Evolutionary conservation across 345 rosid species (phyloP).

Genomic region (Pugionium cornutum): DNA sequence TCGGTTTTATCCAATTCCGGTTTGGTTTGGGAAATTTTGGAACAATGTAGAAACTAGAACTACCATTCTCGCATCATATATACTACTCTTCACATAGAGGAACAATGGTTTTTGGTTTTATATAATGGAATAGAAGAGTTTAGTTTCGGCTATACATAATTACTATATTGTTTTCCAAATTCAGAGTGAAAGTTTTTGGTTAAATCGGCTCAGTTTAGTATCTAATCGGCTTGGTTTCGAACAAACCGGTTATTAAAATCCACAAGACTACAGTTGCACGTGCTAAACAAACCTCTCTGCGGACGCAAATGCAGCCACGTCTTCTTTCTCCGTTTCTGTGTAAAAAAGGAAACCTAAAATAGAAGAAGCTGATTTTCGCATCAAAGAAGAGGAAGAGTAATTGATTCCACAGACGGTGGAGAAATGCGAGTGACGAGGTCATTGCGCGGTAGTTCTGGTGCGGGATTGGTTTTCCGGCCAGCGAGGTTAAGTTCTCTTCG

Average conservation of each 20-base stretch:
- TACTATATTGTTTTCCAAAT: not conserved
- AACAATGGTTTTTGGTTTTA: not conserved
- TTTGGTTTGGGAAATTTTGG: not conserved
- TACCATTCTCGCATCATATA: not conserved
- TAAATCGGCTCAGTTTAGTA: not conserved
- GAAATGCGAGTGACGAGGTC: constrained; percentile 42
- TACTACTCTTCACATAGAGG: not conserved
- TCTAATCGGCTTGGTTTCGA: constrained; percentile 1
- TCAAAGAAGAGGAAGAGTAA: constrained; percentile 31
- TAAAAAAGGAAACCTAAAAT: constrained; percentile 1
- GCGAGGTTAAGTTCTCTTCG: constrained; percentile 42
- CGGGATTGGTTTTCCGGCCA: constrained; percentile 26
- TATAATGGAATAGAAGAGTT: too few species aligned
- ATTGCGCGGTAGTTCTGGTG: not conserved
- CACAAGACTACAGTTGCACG: constrained; percentile 10
- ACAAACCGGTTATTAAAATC: constrained; percentile 19
- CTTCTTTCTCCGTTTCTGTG: constrained; percentile 22
- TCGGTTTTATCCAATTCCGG: not conserved
- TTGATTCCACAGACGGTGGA: constrained; percentile 19
- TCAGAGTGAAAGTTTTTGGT: not conserved
- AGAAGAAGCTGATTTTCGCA: constrained; percentile 28
- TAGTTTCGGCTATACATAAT: not conserved
- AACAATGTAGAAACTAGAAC: not conserved
- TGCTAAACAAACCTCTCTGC: constrained; percentile 34
- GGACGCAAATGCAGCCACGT: constrained; percentile 47